Percentiles rank a stretch among this genome's conserved stretches.
Evolutionary conservation across 164 flowering plant genomes (phyloP).

Genomic region (Stephania japonica): DNA sequence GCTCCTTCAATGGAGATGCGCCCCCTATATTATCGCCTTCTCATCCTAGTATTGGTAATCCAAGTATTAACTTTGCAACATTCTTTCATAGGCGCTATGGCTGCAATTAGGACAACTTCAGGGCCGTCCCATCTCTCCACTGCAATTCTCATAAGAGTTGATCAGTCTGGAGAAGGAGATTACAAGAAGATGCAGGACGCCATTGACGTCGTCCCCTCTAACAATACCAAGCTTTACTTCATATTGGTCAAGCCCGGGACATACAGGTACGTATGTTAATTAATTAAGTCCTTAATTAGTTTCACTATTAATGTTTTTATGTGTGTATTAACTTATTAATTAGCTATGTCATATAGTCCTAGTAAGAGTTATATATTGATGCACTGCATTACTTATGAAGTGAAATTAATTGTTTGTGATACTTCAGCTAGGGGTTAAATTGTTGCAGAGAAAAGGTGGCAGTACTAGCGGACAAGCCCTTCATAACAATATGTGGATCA

Average conservation of each 20-base stretch:
- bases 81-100: conserved; percentile 17
- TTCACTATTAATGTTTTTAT: no score
- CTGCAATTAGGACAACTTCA: background rate
- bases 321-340: no score
- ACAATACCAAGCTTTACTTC: conserved; percentile 31
- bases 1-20: conserved; percentile 10
- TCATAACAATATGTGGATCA: conserved; percentile 60
- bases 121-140: conserved; percentile 26
- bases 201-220: conserved; percentile 54
- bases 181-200: conserved; percentile 61
- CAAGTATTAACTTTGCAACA: background rate
- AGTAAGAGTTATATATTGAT: no score
- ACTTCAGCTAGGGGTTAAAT: no score
- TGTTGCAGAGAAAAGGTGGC: conserved; percentile 49
- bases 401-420: no score
- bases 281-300: no score
- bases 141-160: conserved; percentile 51
- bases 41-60: background rate
- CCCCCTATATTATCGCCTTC: conserved; percentile 1
- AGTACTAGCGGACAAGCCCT: conserved; percentile 66
- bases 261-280: conserved; percentile 36
- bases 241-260: conserved; percentile 59
- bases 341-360: no score
- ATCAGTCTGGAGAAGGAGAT: conserved; percentile 65
- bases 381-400: no score